These are phyloP conservation scores for Thalassiosira hispida DNA, from an alignment of 352 stramenopile species.

Conservation along the genomic window DNA sequence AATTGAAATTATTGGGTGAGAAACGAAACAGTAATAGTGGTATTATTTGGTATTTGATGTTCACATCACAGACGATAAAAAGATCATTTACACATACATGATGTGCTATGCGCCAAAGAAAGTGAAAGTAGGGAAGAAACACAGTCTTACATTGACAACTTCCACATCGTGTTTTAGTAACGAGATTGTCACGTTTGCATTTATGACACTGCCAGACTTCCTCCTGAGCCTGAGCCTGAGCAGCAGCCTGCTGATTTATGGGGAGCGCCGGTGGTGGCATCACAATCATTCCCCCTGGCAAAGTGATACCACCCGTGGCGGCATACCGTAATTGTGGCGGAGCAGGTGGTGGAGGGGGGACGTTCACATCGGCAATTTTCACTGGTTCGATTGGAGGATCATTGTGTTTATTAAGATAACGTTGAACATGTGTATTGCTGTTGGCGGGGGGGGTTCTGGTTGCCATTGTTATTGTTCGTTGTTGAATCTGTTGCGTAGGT, in stretches of 20 bases:
- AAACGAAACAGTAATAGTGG: not conserved
- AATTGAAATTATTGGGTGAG: not conserved
- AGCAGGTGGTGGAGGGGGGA: not conserved
- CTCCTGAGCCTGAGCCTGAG: not conserved
- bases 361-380: too few relatives aligned
- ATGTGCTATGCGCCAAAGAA: not conserved
- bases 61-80: too few relatives aligned
- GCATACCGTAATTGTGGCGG: not conserved
- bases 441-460: too few relatives aligned
- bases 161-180: conserved; percentile 2
- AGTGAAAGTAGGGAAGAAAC: not conserved
- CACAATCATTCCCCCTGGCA: not conserved
- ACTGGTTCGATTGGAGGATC: too few relatives aligned
- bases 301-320: conserved; percentile 5
- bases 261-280: not conserved
- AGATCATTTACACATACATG: too few relatives aligned
- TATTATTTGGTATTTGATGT: not conserved
- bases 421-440: too few relatives aligned
- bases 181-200: conserved; percentile 2
- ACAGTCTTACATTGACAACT: conserved; percentile 9
- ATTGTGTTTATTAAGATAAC: too few relatives aligned
- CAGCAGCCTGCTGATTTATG: not conserved
- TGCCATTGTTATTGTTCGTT: too few relatives aligned
- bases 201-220: conserved; percentile 11
- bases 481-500: too few relatives aligned